Evolutionary conservation across 2,329 filamentous ascomycete genomes (phyloP).

Genomic region (Aureobasidium lini): DNA sequence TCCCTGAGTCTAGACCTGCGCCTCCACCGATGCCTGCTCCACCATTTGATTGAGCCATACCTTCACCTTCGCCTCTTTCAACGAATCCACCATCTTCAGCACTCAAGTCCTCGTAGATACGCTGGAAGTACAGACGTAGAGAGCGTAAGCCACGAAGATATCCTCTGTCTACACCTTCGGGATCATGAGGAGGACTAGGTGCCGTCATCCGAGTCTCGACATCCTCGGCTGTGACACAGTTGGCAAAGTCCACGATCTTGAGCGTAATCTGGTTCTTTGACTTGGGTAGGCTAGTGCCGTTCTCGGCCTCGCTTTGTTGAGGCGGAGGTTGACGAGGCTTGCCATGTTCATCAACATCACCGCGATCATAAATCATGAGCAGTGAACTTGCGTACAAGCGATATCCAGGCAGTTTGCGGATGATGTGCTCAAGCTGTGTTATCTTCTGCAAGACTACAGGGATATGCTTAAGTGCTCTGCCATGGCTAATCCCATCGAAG

Average conservation of each 20-base stretch:
- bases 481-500: constrained; percentile 77
- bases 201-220: constrained; percentile 41
- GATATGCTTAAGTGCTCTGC: constrained; percentile 77
- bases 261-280: constrained; percentile 61
- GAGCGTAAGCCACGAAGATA: constrained; percentile 80
- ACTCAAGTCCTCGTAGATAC: constrained; percentile 70
- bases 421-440: constrained; percentile 72
- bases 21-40: neutral
- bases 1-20: neutral
- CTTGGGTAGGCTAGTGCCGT: neutral
- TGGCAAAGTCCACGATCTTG: constrained; percentile 98
- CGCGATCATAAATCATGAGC: constrained; percentile 94
- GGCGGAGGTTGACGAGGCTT: constrained; percentile 22
- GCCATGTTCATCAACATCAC: constrained; percentile 47
- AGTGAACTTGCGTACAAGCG: constrained; percentile 93
- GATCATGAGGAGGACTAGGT: constrained; percentile 72
- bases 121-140: constrained; percentile 74
- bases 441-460: constrained; percentile 81
- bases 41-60: constrained; percentile 22
- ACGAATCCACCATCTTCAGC: constrained; percentile 5
- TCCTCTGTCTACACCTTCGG: constrained; percentile 73
- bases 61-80: constrained; percentile 28
- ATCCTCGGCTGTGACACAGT: constrained; percentile 87
- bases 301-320: neutral
- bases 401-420: constrained; percentile 71